These are phyloP conservation scores for Priceomyces medius DNA, from an alignment of 805 yeast genomes.

Conservation along the genomic window DNA sequence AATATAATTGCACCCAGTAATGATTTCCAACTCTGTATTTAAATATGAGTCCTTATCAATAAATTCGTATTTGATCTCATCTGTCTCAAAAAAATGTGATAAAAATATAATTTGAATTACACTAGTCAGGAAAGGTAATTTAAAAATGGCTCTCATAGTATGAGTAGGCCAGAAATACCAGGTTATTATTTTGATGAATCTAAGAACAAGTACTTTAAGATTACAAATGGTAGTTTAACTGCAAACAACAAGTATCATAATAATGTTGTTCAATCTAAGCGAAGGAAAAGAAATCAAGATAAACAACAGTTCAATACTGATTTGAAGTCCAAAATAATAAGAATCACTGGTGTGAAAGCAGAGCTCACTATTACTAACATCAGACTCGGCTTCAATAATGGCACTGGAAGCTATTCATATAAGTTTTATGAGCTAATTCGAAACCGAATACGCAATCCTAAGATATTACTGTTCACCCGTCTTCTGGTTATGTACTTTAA, in stretches of 20 bases:
- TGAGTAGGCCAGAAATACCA: constrained; percentile 17
- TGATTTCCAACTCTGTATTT: no score
- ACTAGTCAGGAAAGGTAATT: background rate
- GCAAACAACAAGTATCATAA: constrained; percentile 20
- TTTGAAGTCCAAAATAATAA: background rate
- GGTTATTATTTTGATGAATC: constrained; percentile 26
- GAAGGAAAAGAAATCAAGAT: constrained; percentile 12
- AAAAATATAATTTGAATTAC: background rate
- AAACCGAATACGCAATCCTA: background rate
- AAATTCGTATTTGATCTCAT: no score
- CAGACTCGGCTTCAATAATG: background rate
- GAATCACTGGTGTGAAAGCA: background rate
- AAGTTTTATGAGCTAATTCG: background rate
- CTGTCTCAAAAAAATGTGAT: no score
- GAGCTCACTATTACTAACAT: background rate
- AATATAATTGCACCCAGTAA: no score
- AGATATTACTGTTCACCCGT: background rate
- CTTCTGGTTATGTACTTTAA: background rate
- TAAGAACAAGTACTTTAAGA: constrained; percentile 24
- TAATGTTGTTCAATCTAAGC: constrained; percentile 20
- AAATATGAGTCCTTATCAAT: no score
- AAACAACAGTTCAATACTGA: background rate
- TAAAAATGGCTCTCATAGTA: background rate
- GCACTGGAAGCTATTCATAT: background rate
- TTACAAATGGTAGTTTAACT: constrained; percentile 22